Evolutionary conservation across 1,284 basidiomycete species (phyloP).

Genomic region (Cutaneotrichosporon sp.): DNA sequence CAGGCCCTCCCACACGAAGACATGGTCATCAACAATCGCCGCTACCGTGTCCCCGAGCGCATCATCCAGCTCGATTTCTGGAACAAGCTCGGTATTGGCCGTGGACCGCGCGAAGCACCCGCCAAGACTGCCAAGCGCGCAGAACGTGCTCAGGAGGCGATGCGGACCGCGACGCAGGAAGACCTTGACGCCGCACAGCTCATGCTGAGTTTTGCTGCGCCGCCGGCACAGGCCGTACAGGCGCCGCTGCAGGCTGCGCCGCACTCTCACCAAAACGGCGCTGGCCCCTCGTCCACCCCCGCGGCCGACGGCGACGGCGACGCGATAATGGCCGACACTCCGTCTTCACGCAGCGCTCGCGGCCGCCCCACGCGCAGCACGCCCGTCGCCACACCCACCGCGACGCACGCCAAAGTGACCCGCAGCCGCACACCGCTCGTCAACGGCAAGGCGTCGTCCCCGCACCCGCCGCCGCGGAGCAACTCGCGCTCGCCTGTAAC

Average conservation of each 20-base stretch:
- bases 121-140: conserved; percentile 7
- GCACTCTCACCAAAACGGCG: background rate
- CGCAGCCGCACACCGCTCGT: background rate
- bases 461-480: background rate
- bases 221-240: too few species aligned
- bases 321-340: background rate
- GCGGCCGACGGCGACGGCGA: background rate
- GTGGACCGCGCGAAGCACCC: conserved; percentile 5
- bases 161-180: conserved; percentile 16
- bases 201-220: conserved; percentile 10
- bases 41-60: conserved; percentile 89
- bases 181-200: conserved; percentile 33
- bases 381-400: background rate
- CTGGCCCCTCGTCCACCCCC: background rate
- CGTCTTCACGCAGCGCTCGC: background rate
- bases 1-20: conserved; percentile 44
- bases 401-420: background rate
- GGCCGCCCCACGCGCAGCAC: background rate
- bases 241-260: background rate
- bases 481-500: background rate
- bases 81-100: conserved; percentile 62
- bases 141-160: background rate
- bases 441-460: background rate
- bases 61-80: conserved; percentile 92
- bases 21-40: conserved; percentile 56